Evolutionary conservation across 257 asterid species (phyloP), one percentile per base, ranked within the genome.

Genomic region (Lycium barbarum): DNA sequence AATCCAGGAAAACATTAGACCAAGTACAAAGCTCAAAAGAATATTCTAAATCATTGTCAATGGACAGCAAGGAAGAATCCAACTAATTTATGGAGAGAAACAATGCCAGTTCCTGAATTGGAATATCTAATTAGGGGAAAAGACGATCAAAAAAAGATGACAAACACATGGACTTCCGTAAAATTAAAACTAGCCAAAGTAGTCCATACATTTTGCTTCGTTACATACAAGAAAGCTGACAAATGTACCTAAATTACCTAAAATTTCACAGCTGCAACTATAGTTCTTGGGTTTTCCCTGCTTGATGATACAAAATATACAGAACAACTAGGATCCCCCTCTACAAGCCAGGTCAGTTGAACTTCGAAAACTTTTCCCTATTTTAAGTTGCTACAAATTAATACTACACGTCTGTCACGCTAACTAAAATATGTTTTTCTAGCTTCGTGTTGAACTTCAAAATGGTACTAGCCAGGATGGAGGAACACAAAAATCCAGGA

Each of bases 221-320:
- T 73, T 73, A 73, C 20, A 26, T 33, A 74, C 81, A 73, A 20
- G 81, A 26, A 22, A 76, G 63, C 81, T 76, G 13, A 13, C 22
- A 76, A 76, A 76, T 76, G 81, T 51, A 76, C 63, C 63, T 76
- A 76, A 51, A 76, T 11, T 3, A 76, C 63, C 63, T 76, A 76
- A 51, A 76, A 13, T 3, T 51, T 13, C 81, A 51, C 81, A 51
- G 22, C 81, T 51, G 63, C 81, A 76, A 9, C 81, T 76, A 76
- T n/a, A 49, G 20, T 5, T 22, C 14, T 51, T 35, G 40, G 45
- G 63, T 2, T 76, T 40, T 51, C 13, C 45, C 63, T 76, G 81
- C 20, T 14, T 26, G 81, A 51, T 76, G 81, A 76, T 76, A 76
- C 63, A 76, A 6, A 76, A 51, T 76, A 49, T 76, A 76, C 81